A percentile compares a stretch with the other conserved stretches of the same genome.
phyloP scores from a whole-genome alignment of 345 rosid genomes.

The Populus euphratica region DNA sequence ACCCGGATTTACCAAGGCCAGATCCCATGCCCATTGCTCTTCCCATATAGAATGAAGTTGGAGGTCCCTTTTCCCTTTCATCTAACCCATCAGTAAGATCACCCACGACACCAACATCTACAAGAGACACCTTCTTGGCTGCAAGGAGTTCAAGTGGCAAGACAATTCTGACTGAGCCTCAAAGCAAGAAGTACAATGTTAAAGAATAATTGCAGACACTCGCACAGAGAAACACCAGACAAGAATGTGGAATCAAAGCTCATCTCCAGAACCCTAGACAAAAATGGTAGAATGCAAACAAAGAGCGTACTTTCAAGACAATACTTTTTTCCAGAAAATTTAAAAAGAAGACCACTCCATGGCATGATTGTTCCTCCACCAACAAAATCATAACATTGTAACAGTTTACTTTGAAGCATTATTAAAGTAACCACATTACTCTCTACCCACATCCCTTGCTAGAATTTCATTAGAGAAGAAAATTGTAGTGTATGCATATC shows the following conservation, averaged over 20 bases:
- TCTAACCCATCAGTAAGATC: constrained; percentile 50
- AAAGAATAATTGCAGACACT: not conserved
- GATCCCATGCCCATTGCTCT: constrained; percentile 87
- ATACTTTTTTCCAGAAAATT: too few species aligned
- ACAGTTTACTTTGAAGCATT: too few species aligned
- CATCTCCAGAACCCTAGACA: not conserved
- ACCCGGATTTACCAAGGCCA: constrained; percentile 65
- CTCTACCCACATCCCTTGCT: too few species aligned
- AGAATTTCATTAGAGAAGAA: too few species aligned
- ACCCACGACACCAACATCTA: constrained; percentile 78
- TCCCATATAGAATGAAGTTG: constrained; percentile 67
- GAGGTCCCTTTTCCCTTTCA: constrained; percentile 62
- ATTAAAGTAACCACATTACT: too few species aligned
- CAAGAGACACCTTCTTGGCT: constrained; percentile 93
- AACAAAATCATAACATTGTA: too few species aligned
- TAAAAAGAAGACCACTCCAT: too few species aligned
- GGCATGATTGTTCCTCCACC: too few species aligned
- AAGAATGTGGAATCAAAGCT: not conserved
- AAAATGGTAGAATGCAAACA: not conserved
- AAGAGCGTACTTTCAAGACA: too few species aligned
- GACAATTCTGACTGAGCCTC: constrained; percentile 1
- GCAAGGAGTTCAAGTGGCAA: constrained; percentile 32
- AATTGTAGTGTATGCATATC: too few species aligned
- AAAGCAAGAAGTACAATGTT: not conserved
- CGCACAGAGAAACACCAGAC: not conserved